Evolutionary conservation across 2,329 filamentous ascomycete genomes (phyloP).

Genomic region (Capronia coronata): DNA sequence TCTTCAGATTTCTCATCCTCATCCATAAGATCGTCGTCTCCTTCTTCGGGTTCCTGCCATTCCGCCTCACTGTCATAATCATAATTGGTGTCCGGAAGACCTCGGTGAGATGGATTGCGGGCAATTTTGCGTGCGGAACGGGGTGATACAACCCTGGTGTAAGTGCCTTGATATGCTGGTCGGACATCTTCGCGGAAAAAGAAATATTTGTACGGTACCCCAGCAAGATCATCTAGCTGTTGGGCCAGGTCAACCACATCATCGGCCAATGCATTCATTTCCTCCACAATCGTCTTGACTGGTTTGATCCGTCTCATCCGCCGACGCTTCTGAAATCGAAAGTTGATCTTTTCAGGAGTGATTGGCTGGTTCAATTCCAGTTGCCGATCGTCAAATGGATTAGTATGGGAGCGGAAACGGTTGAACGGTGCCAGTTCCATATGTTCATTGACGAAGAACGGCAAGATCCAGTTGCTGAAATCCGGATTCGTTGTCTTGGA

Average conservation of each 20-base stretch:
- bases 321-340: slow-evolving; percentile 11
- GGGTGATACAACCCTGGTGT: slow-evolving; percentile 44
- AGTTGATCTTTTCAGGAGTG: slow-evolving; percentile 7
- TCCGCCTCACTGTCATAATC: slow-evolving; percentile 60
- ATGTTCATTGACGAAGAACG: slow-evolving; percentile 71
- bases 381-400: not conserved
- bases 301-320: slow-evolving; percentile 30
- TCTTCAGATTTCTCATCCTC: slow-evolving; percentile 57
- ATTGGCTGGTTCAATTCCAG: slow-evolving; percentile 10
- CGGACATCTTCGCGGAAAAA: slow-evolving; percentile 58
- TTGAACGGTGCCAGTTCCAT: slow-evolving; percentile 60
- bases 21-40: slow-evolving; percentile 61
- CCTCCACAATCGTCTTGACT: slow-evolving; percentile 57
- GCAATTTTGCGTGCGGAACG: slow-evolving; percentile 42
- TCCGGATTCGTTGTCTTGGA: slow-evolving; percentile 36
- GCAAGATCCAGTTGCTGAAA: slow-evolving; percentile 67
- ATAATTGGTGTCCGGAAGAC: slow-evolving; percentile 52
- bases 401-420: slow-evolving; percentile 17
- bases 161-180: slow-evolving; percentile 58
- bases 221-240: slow-evolving; percentile 6
- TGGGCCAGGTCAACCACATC: slow-evolving; percentile 34
- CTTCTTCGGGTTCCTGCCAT: slow-evolving; percentile 66
- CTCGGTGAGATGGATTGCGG: slow-evolving; percentile 49
- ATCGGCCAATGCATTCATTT: slow-evolving; percentile 44
- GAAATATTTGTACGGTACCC: slow-evolving; percentile 51